Evolutionary conservation across 176 grass and related monocot genomes (phyloP).

Genomic region (Carex myosuroides): DNA sequence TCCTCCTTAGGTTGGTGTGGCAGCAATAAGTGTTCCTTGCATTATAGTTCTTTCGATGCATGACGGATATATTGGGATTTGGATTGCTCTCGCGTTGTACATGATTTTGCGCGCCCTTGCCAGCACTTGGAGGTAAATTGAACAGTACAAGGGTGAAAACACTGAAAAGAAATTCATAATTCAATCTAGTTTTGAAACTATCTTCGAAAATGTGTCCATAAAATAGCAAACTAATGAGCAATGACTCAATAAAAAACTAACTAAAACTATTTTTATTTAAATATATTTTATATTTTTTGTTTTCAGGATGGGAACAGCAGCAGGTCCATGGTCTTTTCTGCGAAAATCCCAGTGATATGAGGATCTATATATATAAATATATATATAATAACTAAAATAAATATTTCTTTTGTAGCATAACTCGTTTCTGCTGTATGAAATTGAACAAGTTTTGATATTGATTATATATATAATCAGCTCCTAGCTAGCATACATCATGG

Average conservation of each 20-base stretch:
- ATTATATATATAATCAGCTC: not conserved
- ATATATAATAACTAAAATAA: slow-evolving; percentile 7
- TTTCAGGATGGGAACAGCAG: slow-evolving; percentile 35
- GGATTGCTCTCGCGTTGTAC: slow-evolving; percentile 56
- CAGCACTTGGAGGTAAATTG: slow-evolving; percentile 46
- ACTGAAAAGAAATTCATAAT: not conserved
- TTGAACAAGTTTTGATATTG: not conserved
- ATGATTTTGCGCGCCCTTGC: slow-evolving; percentile 49
- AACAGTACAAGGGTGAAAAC: not conserved
- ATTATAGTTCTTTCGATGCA: slow-evolving; percentile 41
- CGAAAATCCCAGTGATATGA: not conserved
- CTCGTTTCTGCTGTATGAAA: not conserved
- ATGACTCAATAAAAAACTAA: not conserved
- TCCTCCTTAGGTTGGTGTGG: slow-evolving; percentile 34
- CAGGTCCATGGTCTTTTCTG: slow-evolving; percentile 44
- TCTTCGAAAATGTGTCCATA: no score
- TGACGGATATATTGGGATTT: slow-evolving; percentile 57
- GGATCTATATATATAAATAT: not conserved
- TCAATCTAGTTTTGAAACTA: not conserved
- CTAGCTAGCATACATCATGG: not conserved
- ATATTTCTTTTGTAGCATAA: not conserved
- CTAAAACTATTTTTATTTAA: not conserved
- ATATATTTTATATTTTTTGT: not conserved
- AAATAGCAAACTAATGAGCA: no score
- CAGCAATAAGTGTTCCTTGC: slow-evolving; percentile 45